phyloP scores from a whole-genome alignment of 805 yeast species.

The Starmerella ratchasimensis region DNA sequence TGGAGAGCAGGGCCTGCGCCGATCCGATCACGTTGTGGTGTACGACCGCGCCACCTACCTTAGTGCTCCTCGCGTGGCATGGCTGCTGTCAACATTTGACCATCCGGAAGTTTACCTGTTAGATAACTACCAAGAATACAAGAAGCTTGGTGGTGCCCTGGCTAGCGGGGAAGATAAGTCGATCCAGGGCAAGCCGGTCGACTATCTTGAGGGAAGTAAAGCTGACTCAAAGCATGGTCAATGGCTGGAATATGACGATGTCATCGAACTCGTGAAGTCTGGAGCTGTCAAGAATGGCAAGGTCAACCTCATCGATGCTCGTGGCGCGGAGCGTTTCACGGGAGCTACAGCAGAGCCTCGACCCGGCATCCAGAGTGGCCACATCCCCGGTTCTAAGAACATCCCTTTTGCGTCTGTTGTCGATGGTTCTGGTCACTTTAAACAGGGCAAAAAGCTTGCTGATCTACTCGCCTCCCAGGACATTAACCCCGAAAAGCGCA shows the following conservation, averaged over 20 bases:
- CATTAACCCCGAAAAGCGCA: constrained; percentile 38
- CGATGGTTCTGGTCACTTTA: constrained; percentile 34
- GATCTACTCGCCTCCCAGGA: constrained; percentile 35
- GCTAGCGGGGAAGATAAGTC: constrained; percentile 29
- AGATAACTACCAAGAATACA: constrained; percentile 51
- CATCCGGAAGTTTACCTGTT: constrained; percentile 56
- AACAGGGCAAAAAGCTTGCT: constrained; percentile 34
- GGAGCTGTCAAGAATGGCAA: constrained; percentile 28
- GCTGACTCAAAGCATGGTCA: constrained; percentile 8
- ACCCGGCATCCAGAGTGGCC: constrained; percentile 78
- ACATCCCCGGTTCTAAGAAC: constrained; percentile 65
- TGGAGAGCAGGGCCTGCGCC: constrained; percentile 23
- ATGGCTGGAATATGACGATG: constrained; percentile 44
- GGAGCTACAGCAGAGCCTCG: constrained; percentile 84
- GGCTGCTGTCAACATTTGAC: constrained; percentile 75
- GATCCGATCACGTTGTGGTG: constrained; percentile 51
- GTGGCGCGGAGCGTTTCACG: constrained; percentile 57
- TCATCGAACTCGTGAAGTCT: constrained; percentile 42
- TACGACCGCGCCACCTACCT: constrained; percentile 80
- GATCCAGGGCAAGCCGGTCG: constrained; percentile 13
- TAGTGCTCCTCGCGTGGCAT: constrained; percentile 80
- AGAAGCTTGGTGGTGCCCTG: constrained; percentile 33
- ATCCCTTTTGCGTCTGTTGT: constrained; percentile 61
- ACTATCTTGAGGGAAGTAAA: constrained; percentile 23
- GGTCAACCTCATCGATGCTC: constrained; percentile 63